Conservation (phyloP, 1,284 basidiomycete genomes). For the Microbotryum intermedium region DNA sequence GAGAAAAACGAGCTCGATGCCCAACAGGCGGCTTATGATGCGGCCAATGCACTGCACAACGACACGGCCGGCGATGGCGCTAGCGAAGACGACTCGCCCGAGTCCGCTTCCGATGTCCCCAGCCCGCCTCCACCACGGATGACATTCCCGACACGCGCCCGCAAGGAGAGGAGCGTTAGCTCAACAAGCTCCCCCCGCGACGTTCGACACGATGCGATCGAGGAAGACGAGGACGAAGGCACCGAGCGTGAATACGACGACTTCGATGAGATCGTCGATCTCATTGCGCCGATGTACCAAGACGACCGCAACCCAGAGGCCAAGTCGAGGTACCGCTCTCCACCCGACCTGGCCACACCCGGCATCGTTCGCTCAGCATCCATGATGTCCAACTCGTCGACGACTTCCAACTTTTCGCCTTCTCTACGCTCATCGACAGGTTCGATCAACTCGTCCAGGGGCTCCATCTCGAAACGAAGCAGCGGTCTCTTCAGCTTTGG, state of each 20-base stretch:
- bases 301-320: too few relatives aligned
- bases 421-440: not conserved
- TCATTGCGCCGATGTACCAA: not conserved
- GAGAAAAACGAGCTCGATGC: slow-evolving; percentile 9
- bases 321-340: slow-evolving; percentile 1
- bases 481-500: slow-evolving; percentile 1
- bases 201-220: not conserved
- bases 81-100: too few relatives aligned
- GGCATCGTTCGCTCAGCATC: not conserved
- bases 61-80: not conserved
- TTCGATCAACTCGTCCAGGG: not conserved
- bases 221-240: slow-evolving; percentile 1
- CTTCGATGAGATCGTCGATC: not conserved
- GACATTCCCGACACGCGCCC: too few relatives aligned
- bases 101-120: too few relatives aligned
- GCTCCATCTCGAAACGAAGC: not conserved
- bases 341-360: not conserved
- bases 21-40: slow-evolving; percentile 8
- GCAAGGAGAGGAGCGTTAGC: too few relatives aligned
- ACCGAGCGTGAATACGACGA: slow-evolving; percentile 4
- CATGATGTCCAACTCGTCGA: not conserved
- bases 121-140: too few relatives aligned
- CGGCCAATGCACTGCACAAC: not conserved
- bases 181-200: not conserved
- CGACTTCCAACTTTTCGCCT: too few relatives aligned